Conservation (phyloP, 148 eudicot genomes). For the Camellia lanceoleosa region DNA sequence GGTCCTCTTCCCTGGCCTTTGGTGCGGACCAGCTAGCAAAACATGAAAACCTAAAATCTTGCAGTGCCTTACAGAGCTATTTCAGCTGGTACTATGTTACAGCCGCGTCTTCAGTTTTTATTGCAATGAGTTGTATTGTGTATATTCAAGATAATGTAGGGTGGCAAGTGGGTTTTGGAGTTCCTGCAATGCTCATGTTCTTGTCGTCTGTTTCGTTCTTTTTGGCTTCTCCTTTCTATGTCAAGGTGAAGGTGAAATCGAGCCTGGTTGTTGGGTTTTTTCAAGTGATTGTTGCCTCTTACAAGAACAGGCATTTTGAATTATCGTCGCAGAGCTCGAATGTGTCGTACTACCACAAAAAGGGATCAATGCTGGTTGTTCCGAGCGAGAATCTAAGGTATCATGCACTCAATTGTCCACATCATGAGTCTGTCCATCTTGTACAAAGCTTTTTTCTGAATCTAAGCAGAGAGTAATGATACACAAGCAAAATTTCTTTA, state of each 20-base stretch:
- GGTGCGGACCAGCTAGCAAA: conserved; percentile 49
- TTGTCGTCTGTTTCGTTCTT: conserved; percentile 41
- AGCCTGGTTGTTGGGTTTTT: conserved; percentile 40
- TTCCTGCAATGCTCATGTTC: conserved; percentile 51
- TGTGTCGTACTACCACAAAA: conserved; percentile 21
- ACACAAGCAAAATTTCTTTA: no score
- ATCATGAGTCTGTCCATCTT: background rate
- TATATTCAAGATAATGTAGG: conserved; percentile 66
- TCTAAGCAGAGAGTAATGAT: no score
- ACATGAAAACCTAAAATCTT: background rate
- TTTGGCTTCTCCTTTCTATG: conserved; percentile 53
- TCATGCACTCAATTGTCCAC: background rate
- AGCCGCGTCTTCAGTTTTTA: conserved; percentile 25
- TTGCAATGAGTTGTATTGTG: conserved; percentile 45
- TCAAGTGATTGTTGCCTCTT: conserved; percentile 48
- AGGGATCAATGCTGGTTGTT: conserved; percentile 29
- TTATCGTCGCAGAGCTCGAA: conserved; percentile 14
- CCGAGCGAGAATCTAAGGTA: conserved; percentile 58
- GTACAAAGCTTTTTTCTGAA: background rate
- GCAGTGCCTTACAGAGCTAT: conserved; percentile 33
- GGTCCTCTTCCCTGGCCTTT: conserved; percentile 52
- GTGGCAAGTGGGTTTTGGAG: conserved; percentile 67
- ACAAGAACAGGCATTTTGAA: conserved; percentile 32
- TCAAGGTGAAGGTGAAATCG: conserved; percentile 37
- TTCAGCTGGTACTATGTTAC: conserved; percentile 56